Evolutionary conservation across 2,329 filamentous ascomycete genomes (phyloP).

Genomic region (Pyricularia sp.): DNA sequence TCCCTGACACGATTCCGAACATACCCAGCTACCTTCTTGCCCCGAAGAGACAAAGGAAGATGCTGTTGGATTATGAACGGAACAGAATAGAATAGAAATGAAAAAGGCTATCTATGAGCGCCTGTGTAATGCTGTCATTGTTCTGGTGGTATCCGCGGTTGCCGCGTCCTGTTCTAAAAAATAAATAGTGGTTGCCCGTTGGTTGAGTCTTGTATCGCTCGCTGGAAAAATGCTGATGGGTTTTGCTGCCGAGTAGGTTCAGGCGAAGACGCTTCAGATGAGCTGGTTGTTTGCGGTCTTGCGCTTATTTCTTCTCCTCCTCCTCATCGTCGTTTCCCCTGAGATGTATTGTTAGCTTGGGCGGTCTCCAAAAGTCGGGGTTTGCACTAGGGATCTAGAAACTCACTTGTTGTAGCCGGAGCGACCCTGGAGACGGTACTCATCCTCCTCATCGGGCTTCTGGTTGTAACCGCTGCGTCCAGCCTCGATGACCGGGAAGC

Average conservation of each 20-base stretch:
- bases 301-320: slow-evolving; percentile 19
- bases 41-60: neutral
- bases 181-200: neutral
- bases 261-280: neutral
- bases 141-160: neutral
- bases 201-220: neutral
- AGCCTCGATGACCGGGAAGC: slow-evolving; percentile 24
- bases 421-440: slow-evolving; percentile 29
- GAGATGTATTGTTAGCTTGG: slow-evolving; percentile 5
- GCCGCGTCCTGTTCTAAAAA: neutral
- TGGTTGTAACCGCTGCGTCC: slow-evolving; percentile 33
- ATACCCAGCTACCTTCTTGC: neutral
- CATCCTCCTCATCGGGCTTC: slow-evolving; percentile 23
- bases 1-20: neutral
- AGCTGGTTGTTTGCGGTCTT: neutral
- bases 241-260: neutral
- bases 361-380: neutral
- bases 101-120: neutral
- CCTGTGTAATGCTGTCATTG: neutral
- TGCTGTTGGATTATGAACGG: neutral
- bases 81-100: neutral
- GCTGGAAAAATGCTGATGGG: neutral
- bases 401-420: slow-evolving; percentile 35
- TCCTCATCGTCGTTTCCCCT: slow-evolving; percentile 18
- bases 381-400: neutral